Percentiles rank a stretch among this genome's conserved stretches.
These are phyloP conservation scores for Phytophthora vignae DNA, from an alignment of 352 stramenopile genomes.

Conservation along the genomic window DNA sequence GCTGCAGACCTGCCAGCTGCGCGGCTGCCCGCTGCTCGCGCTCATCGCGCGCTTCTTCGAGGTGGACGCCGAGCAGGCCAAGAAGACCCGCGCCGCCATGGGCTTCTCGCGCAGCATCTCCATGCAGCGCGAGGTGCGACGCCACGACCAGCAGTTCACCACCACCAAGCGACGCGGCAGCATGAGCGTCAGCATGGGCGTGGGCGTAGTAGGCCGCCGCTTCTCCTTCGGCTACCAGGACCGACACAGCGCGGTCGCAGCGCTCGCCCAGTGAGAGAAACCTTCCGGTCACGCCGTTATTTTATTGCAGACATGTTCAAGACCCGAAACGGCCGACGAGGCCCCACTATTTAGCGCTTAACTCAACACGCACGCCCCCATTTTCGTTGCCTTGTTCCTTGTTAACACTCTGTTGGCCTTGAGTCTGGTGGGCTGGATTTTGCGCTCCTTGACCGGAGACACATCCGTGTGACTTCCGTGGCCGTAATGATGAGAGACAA, in stretches of 20 bases:
- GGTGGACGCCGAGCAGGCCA: conserved; percentile 29
- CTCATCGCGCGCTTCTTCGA: conserved; percentile 66
- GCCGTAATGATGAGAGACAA: not conserved
- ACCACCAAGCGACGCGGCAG: conserved; percentile 39
- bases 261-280: conserved; percentile 29
- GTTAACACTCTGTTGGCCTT: not conserved
- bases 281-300: conserved; percentile 5
- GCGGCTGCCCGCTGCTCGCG: conserved; percentile 52
- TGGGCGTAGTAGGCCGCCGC: conserved; percentile 19
- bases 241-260: conserved; percentile 24
- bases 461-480: conserved; percentile 15
- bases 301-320: conserved; percentile 35
- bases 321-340: conserved; percentile 14
- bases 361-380: conserved; percentile 12
- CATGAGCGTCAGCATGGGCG: conserved; percentile 20
- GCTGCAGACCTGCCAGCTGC: conserved; percentile 51
- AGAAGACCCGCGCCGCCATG: conserved; percentile 11
- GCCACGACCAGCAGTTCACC: conserved; percentile 37
- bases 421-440: conserved; percentile 24
- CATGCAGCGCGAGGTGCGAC: conserved; percentile 29
- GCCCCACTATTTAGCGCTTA: conserved; percentile 38
- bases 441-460: conserved; percentile 8
- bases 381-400: conserved; percentile 3
- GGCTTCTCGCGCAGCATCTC: conserved; percentile 39
- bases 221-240: conserved; percentile 36